A percentile compares a stretch with the other conserved stretches of the same genome.
phyloP scores from a whole-genome alignment of 805 yeast genomes.

The Lachancea sp. region DNA sequence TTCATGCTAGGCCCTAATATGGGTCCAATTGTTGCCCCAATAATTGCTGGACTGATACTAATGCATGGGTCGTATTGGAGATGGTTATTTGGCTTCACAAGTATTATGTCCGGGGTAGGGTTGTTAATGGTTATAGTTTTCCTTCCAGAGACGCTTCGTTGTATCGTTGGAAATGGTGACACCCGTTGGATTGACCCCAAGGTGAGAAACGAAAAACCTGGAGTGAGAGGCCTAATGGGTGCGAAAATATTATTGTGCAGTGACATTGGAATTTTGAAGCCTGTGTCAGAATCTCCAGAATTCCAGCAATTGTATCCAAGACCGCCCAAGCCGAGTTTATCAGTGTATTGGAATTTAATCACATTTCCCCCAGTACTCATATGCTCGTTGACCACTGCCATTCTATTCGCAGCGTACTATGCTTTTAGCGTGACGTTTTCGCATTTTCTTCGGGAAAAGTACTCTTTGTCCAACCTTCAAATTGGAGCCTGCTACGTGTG shows the following conservation, averaged over 20 bases:
- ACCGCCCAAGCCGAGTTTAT: conserved; percentile 42
- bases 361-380: conserved; percentile 40
- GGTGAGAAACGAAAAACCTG: neutral
- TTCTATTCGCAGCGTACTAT: conserved; percentile 50
- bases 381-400: conserved; percentile 42
- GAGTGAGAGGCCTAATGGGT: neutral
- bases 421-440: conserved; percentile 48
- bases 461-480: conserved; percentile 33
- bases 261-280: conserved; percentile 26
- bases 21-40: conserved; percentile 84
- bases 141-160: conserved; percentile 76
- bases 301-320: conserved; percentile 33
- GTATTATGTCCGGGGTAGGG: conserved; percentile 56
- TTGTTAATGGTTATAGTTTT: conserved; percentile 45
- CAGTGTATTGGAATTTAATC: conserved; percentile 34
- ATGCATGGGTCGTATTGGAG: conserved; percentile 68
- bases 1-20: conserved; percentile 82
- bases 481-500: conserved; percentile 45
- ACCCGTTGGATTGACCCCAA: conserved; percentile 22
- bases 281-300: conserved; percentile 17
- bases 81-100: conserved; percentile 76
- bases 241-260: neutral
- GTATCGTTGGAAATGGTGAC: conserved; percentile 51
- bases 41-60: conserved; percentile 72
- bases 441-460: conserved; percentile 34